Conservation (phyloP, 768 basidiomycete genomes). For the Suillus subaureus region DNA sequence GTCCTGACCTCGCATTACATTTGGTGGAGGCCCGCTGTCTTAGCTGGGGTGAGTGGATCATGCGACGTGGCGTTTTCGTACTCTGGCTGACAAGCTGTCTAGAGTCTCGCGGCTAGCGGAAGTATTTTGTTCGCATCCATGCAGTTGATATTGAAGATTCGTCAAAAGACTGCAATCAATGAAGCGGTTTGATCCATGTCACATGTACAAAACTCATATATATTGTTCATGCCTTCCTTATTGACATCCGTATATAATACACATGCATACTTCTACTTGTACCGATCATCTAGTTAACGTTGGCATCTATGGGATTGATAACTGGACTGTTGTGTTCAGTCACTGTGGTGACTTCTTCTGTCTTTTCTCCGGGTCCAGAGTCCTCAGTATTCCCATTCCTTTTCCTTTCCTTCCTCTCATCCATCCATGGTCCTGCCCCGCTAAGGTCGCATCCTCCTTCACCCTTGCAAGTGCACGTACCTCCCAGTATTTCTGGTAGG, state of each 20-base stretch:
- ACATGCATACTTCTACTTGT: not conserved
- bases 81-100: not conserved
- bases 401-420: conserved; percentile 44
- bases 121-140: not conserved
- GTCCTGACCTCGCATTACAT: conserved; percentile 49
- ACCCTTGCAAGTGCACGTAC: conserved; percentile 61
- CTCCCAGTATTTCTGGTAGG: conserved; percentile 63
- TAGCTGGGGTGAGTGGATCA: conserved; percentile 42
- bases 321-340: not conserved
- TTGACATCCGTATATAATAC: not conserved
- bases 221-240: not conserved
- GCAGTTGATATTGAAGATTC: not conserved
- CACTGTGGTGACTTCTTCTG: not conserved
- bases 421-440: conserved; percentile 73
- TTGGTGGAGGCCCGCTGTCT: conserved; percentile 62
- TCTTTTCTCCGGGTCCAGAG: not conserved
- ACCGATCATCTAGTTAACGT: not conserved
- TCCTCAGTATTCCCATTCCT: conserved; percentile 9
- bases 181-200: not conserved
- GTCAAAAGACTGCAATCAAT: not conserved
- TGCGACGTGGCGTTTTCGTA: not conserved
- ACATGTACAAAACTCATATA: not conserved
- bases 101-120: not conserved
- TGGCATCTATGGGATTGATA: conserved; percentile 5
- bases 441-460: conserved; percentile 62